Base-by-base conservation (phyloP, 495 filamentous ascomycete species). In the Penicillium lividum region DNA sequence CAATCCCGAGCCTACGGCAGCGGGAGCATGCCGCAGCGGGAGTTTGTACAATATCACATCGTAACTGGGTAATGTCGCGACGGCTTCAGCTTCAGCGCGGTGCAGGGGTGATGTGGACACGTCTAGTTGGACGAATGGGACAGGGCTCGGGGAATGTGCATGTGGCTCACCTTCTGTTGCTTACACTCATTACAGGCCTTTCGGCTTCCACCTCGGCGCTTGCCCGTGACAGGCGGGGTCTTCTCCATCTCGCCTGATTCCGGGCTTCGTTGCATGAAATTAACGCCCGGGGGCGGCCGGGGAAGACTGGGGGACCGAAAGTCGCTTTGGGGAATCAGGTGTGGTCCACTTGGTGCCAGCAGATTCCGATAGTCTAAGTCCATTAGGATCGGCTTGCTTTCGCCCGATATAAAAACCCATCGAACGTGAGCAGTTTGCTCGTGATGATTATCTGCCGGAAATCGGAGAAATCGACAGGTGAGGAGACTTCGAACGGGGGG, bases 161-260 rank as follows among this genome's bases (percentile, higher is more conserved):
- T 50, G 31, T 40, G 34, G 50, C 68, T 62, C 64, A 78, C 77
- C 75, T 78, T 78, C 60, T 80, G 77, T 66, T 80, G 77, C 54
- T 78, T 78, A 71, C 77, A 80, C 63, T 78, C 75, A 46, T 80
- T 80, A 69, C 77, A 80, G 31, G 77, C 77, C 62, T 78, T 78
- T 28, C 77, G 65, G 68, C 73, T 76, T 22, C 77, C 77, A 59
- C 77, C 77, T 61, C 77, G 72, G 63, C 77, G 75, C 62, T 80
- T 80, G 56, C 74, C 71, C 31, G 73, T 74, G 63, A 75, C 67
- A 61, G 74, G 74, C 66, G 72, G 73, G 57, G 68, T 62, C 69
- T 77, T 77, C 60, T 76, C 73, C 75, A 73, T 76, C 48, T 67
- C 68, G 58, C 71, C 68, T 58, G 71, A 63, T 50, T 72, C 73